Base-by-base conservation (phyloP, 306 rosid species). In the Amphicarpaea edgeworthii region DNA sequence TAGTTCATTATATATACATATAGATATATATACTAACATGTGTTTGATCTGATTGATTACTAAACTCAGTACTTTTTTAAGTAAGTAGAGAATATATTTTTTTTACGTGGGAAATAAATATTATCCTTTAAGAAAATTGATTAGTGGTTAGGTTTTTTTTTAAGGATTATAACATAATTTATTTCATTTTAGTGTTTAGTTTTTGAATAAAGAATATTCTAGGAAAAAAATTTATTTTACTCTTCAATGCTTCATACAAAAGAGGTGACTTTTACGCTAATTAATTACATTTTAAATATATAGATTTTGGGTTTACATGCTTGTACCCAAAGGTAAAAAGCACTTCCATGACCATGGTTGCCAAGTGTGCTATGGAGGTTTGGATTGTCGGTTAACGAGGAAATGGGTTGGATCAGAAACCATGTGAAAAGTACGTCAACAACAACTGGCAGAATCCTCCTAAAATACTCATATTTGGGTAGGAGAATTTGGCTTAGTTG, bases 391-490 rank as follows among this genome's bases (percentile, higher is more conserved):
- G 83, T 61, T 69, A 61, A 63, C 54, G 72, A n/a, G 17, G 73
- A 81, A 72, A 82, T 77, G 81, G 68, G 38, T 28, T 47, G 67
- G 87, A 85, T 83, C 92, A 84, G 91, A 86, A 75, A 72, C 79
- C 97, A 93, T 86, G 89, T 87, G 96, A 63, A 66, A 68, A 83
- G 49, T 75, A 68, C 75, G 70, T 63, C 50, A 63, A 20, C 84
- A 76, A 76, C 85, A 85, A 78, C 79, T 74, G 78, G 89, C 77
- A 70, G 74, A 67, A 76, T 77, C 83, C 91, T 72, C 85, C 74
- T 85, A 81, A 87, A 85, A 76, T 82, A 93, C 90, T 85, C 85
- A 26, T 70, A 14, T 57, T 71, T 75, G 47, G 72, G 53, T 70
- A 47, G 64, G 68, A 45, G 50, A 81, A 16, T 28, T 50, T 71